Conservation (phyloP, 1,139 yeast genomes). For the Yamadazyma diospyri region DNA sequence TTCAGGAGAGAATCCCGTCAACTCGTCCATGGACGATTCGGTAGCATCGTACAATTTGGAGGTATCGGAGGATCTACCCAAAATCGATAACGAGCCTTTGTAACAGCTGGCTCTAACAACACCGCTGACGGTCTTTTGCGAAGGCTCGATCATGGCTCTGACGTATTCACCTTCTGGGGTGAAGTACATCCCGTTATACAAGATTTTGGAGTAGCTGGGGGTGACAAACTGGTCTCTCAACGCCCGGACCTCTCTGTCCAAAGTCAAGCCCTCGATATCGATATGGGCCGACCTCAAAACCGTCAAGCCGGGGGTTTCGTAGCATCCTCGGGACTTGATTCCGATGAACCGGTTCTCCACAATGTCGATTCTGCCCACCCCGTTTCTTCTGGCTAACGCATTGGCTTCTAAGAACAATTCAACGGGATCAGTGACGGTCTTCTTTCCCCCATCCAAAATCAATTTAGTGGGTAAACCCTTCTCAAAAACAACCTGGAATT, state of each 20-base stretch:
- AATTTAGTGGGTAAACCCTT: slow-evolving; percentile 88
- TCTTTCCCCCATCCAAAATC: slow-evolving; percentile 59
- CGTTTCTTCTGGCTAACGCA: slow-evolving; percentile 95
- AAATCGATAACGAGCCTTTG: slow-evolving; percentile 80
- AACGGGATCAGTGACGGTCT: slow-evolving; percentile 73
- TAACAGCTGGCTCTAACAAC: slow-evolving; percentile 89
- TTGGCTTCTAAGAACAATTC: slow-evolving; percentile 91
- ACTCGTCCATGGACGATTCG: slow-evolving; percentile 98
- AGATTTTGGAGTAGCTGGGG: slow-evolving; percentile 81
- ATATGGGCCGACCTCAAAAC: slow-evolving; percentile 89
- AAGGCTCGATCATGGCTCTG: slow-evolving; percentile 88
- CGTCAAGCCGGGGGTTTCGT: slow-evolving; percentile 98
- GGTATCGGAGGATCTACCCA: slow-evolving; percentile 93
- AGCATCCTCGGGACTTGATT: slow-evolving; percentile 98
- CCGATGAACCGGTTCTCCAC: slow-evolving; percentile 99
- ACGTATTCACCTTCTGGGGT: slow-evolving; percentile 97
- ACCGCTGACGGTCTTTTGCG: slow-evolving; percentile 94
- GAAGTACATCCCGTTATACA: slow-evolving; percentile 96
- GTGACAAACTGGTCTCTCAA: slow-evolving; percentile 96
- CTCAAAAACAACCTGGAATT: slow-evolving; percentile 74
- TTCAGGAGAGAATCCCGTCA: slow-evolving; percentile 95
- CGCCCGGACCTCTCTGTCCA: slow-evolving; percentile 97
- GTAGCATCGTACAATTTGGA: slow-evolving; percentile 97
- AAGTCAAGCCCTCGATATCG: slow-evolving; percentile 93
- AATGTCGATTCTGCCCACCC: slow-evolving; percentile 98